Evolutionary conservation across 768 basidiomycete genomes (phyloP).

Genomic region (Nidula microcarpa): DNA sequence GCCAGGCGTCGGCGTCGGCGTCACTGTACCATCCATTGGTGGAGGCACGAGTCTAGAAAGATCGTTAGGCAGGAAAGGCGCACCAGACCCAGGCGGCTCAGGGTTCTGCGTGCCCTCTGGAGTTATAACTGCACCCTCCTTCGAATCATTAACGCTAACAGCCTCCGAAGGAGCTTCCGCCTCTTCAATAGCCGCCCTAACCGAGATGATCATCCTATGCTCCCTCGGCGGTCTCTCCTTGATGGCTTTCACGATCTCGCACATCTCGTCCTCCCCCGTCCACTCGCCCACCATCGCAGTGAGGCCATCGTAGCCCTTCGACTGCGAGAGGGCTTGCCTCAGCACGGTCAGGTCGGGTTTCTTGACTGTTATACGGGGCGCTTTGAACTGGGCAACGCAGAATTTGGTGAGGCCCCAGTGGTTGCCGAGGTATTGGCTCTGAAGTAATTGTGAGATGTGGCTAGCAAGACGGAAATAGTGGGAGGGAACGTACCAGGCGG

Average conservation of each 20-base stretch:
- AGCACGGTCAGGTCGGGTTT: slow-evolving; percentile 59
- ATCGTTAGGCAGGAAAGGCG: slow-evolving; percentile 46
- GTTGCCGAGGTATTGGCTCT: slow-evolving; percentile 77
- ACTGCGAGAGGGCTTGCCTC: slow-evolving; percentile 48
- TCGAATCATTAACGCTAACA: slow-evolving; percentile 14
- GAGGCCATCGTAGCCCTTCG: slow-evolving; percentile 61
- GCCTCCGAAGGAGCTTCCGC: slow-evolving; percentile 19
- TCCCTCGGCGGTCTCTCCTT: slow-evolving; percentile 37
- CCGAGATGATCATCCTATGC: slow-evolving; percentile 25
- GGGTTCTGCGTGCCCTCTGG: slow-evolving; percentile 55
- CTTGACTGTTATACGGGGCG: slow-evolving; percentile 47
- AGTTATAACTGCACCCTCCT: slow-evolving; percentile 26
- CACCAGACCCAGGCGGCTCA: slow-evolving; percentile 49
- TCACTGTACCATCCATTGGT: slow-evolving; percentile 39
- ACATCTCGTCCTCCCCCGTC: slow-evolving; percentile 63
- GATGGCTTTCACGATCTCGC: slow-evolving; percentile 49
- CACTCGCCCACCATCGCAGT: slow-evolving; percentile 46
- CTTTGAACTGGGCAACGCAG: slow-evolving; percentile 80
- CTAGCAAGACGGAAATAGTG: not conserved
- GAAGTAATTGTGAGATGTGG: slow-evolving; percentile 2
- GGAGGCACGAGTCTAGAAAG: slow-evolving; percentile 31
- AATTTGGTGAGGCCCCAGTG: slow-evolving; percentile 87
- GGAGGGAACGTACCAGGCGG: slow-evolving; percentile 50
- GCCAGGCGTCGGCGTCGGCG: slow-evolving; percentile 28
- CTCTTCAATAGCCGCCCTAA: slow-evolving; percentile 1